phyloP scores from a whole-genome alignment of 1,139 yeast genomes.

The Pichia terricola region DNA sequence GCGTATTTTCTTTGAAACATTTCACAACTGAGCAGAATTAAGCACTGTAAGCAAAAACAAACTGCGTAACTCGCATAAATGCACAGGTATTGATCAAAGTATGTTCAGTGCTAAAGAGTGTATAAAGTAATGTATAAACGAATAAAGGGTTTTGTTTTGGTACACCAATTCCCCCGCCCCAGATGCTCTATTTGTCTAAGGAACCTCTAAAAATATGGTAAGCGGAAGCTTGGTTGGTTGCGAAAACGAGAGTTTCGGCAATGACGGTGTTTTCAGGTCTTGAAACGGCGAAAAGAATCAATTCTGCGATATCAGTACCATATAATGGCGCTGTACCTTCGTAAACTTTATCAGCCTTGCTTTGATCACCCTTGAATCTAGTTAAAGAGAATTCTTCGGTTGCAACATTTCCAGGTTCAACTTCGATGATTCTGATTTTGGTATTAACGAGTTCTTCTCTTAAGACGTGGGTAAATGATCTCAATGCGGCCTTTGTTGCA shows the following conservation, averaged over 20 bases:
- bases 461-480: slow-evolving; percentile 36
- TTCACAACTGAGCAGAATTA: too few relatives aligned
- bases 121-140: too few relatives aligned
- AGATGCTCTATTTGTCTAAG: slow-evolving; percentile 5
- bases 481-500: slow-evolving; percentile 41
- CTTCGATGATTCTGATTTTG: slow-evolving; percentile 38
- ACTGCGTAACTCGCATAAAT: too few relatives aligned
- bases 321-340: slow-evolving; percentile 37
- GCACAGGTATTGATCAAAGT: too few relatives aligned
- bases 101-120: too few relatives aligned
- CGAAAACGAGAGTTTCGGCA: slow-evolving; percentile 42
- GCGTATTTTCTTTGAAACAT: too few relatives aligned
- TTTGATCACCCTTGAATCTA: slow-evolving; percentile 36
- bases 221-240: slow-evolving; percentile 51
- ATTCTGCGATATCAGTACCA: slow-evolving; percentile 42
- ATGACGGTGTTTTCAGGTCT: slow-evolving; percentile 41
- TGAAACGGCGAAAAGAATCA: slow-evolving; percentile 39
- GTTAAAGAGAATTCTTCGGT: slow-evolving; percentile 43
- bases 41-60: too few relatives aligned
- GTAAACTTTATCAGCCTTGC: slow-evolving; percentile 36
- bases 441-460: slow-evolving; percentile 40
- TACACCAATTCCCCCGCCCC: background rate
- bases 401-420: slow-evolving; percentile 44
- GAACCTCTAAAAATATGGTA: slow-evolving; percentile 40
- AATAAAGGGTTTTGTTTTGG: too few relatives aligned